A percentile compares a stretch with the other conserved stretches of the same genome.
These are phyloP conservation scores for Lactifluus rugatus DNA, from an alignment of 768 basidiomycete species.

Conservation along the genomic window DNA sequence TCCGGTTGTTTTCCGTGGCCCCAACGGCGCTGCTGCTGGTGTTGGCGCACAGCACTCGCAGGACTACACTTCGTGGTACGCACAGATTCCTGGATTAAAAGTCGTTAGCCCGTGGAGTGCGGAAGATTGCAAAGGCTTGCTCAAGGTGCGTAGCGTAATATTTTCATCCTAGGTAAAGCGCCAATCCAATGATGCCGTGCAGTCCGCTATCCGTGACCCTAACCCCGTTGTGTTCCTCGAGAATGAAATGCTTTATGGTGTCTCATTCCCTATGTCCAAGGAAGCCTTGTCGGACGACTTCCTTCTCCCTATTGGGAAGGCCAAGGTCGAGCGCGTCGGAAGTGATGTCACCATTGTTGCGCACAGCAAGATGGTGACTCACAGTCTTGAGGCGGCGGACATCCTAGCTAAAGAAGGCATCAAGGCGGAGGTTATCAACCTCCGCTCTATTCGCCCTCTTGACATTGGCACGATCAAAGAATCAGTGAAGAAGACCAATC, in stretches of 20 bases:
- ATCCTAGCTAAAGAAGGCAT: constrained; percentile 90
- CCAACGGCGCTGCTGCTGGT: constrained; percentile 96
- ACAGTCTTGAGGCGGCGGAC: constrained; percentile 91
- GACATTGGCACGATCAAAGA: constrained; percentile 96
- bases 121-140: constrained; percentile 97
- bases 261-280: constrained; percentile 90
- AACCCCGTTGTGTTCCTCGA: constrained; percentile 99
- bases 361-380: constrained; percentile 97
- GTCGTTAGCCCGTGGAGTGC: constrained; percentile 96
- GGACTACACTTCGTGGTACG: constrained; percentile 95
- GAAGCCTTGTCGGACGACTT: constrained; percentile 96
- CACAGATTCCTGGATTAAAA: constrained; percentile 89
- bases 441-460: constrained; percentile 89
- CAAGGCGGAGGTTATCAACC: constrained; percentile 96
- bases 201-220: constrained; percentile 96
- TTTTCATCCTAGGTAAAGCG: neutral
- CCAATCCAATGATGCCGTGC: neutral
- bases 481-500: constrained; percentile 98
- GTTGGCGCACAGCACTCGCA: constrained; percentile 97
- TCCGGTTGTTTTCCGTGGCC: constrained; percentile 98
- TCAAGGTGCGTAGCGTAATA: constrained; percentile 56
- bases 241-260: constrained; percentile 98
- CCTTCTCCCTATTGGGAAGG: constrained; percentile 93
- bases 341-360: constrained; percentile 92
- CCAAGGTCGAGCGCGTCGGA: constrained; percentile 90